Base-by-base conservation (phyloP, 2,329 filamentous ascomycete species). In the Clonostachys rosea region DNA sequence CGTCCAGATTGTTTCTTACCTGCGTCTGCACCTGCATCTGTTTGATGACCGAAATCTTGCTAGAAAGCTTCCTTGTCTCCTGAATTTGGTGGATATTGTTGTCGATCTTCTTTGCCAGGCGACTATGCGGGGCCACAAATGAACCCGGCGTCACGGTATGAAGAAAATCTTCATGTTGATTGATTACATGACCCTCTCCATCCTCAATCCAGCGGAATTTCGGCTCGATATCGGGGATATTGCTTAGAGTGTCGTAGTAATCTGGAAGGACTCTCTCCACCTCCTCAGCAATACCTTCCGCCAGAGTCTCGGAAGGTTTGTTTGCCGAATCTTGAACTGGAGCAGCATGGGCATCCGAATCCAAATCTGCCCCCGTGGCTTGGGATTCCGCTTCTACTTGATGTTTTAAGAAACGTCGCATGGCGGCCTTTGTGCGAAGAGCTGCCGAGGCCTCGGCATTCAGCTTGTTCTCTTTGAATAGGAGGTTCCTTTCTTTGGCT, bases 21-120 rank as follows among this genome's bases (percentile, higher is more conserved):
- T 96, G 94, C 45, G 91, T 89, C 65, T 99, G 94, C 46, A 97
- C 83, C 69, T 99, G 94, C 94, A 99, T 99, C 70, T 99, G 94
- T 72, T 97, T 99, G 63, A 99, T 94, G 51, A 99, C 90, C 43
- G 89, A 86, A 63, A 99, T 96, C 69, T 97, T 99, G 11, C 91
- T 91, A 59, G 91, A 95, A 33, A 99, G 79, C 63, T 96, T 97
- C 56, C 94, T 81, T 1, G 94, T 99, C 59, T 97, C 92, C 65
- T 99, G 94, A 78, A 99, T 91, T 62, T 96, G 91, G 50, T 83
- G 83, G 67, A 97, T 89, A 57, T 99, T 99, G 47, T 84, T 81
- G 56, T 96, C 89, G 67, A 99, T 86, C 62, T 86, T 92, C 56
- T 82, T 83, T 2, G 87, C 76, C 35, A 99, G 69, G 46, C 78